These are phyloP conservation scores for Macrophomina pseudophaseolina DNA, from an alignment of 2,329 filamentous ascomycete genomes.

Conservation along the genomic window DNA sequence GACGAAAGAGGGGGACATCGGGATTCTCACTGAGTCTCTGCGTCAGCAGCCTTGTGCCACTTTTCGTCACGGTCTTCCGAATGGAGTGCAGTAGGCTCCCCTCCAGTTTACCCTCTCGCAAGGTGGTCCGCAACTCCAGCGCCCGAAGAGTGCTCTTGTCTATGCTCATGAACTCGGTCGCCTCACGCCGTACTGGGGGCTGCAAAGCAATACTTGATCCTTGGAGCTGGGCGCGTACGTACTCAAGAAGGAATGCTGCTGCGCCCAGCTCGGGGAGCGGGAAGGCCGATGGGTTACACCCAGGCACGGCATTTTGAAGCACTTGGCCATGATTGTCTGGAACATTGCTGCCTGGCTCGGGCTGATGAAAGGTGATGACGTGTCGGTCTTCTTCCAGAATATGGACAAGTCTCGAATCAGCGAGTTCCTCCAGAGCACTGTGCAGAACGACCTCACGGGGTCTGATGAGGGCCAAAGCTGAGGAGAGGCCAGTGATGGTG, in stretches of 20 bases:
- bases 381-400: constrained; percentile 77
- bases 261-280: constrained; percentile 73
- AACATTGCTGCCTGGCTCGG: constrained; percentile 48
- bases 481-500: constrained; percentile 73
- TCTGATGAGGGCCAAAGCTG: constrained; percentile 79
- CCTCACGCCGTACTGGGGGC: constrained; percentile 75
- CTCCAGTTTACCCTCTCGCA: constrained; percentile 76
- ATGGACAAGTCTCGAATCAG: constrained; percentile 65
- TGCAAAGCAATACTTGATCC: constrained; percentile 82
- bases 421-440: constrained; percentile 56
- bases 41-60: constrained; percentile 81
- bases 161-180: constrained; percentile 81
- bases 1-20: not conserved
- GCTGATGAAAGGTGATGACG: constrained; percentile 73
- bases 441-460: constrained; percentile 86
- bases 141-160: constrained; percentile 91
- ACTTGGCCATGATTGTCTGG: constrained; percentile 49
- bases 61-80: constrained; percentile 86
- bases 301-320: constrained; percentile 9
- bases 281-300: constrained; percentile 56
- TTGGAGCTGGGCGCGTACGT: constrained; percentile 78
- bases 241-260: constrained; percentile 80
- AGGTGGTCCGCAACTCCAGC: constrained; percentile 85
- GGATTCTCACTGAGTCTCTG: constrained; percentile 72
- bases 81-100: constrained; percentile 92